A percentile compares a stretch with the other conserved stretches of the same genome.
Evolutionary conservation across 2,329 filamentous ascomycete species (phyloP).

Genomic region (Pestalotiopsis fici): DNA sequence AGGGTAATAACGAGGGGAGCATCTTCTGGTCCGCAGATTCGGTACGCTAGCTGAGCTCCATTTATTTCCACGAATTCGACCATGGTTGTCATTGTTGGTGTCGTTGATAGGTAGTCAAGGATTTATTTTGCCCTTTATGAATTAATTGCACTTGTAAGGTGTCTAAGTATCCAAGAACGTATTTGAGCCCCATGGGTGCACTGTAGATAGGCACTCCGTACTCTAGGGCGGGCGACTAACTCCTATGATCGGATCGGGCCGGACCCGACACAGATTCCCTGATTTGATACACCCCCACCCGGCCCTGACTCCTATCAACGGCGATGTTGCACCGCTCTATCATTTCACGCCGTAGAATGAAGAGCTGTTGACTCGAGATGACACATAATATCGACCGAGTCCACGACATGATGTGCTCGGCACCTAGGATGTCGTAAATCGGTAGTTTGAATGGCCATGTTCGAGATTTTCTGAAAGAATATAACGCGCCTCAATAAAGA

Average conservation of each 20-base stretch:
- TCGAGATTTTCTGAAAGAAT: not conserved
- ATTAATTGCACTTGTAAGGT: too few species aligned
- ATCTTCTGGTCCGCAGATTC: constrained; percentile 25
- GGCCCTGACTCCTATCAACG: not conserved
- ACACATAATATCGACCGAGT: not conserved
- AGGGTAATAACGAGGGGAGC: constrained; percentile 36
- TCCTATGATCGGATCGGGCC: not conserved
- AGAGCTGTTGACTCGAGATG: not conserved
- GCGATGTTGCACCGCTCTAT: not conserved
- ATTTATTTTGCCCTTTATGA: too few species aligned
- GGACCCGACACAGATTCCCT: not conserved
- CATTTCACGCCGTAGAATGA: not conserved
- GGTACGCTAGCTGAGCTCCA: constrained; percentile 33
- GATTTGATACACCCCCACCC: not conserved
- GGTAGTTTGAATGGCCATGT: not conserved
- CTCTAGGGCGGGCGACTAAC: not conserved
- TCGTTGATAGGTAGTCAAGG: too few species aligned
- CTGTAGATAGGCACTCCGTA: too few species aligned
- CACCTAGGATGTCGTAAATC: not conserved
- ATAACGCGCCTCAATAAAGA: not conserved
- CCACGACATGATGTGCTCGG: not conserved
- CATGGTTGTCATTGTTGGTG: constrained; percentile 3
- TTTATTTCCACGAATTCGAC: constrained; percentile 31
- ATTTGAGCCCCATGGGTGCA: too few species aligned
- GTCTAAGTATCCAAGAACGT: too few species aligned